Conservation (phyloP, 768 basidiomycete genomes). For the Aureoboletus auriporus region DNA sequence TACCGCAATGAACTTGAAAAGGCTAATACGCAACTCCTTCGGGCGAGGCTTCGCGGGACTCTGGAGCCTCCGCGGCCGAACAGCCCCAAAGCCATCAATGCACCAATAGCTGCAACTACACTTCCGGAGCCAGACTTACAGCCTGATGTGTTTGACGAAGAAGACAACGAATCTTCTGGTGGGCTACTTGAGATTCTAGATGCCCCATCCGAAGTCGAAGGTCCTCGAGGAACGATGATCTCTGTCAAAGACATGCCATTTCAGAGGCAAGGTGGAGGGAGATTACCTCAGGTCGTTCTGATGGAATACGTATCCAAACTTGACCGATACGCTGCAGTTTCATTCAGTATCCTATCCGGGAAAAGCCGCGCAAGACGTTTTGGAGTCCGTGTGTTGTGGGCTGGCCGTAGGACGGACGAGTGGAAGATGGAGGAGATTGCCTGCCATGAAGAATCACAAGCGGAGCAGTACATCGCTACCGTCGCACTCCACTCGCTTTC, state of each 20-base stretch:
- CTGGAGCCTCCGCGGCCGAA: neutral
- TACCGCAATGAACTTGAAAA: slow-evolving; percentile 54
- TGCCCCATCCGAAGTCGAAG: slow-evolving; percentile 53
- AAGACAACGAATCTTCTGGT: slow-evolving; percentile 44
- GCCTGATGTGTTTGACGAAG: slow-evolving; percentile 52
- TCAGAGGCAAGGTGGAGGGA: slow-evolving; percentile 81
- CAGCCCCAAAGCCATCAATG: neutral
- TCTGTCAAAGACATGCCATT: slow-evolving; percentile 67
- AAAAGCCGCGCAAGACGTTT: slow-evolving; percentile 73
- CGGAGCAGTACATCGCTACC: slow-evolving; percentile 87
- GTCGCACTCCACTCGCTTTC: slow-evolving; percentile 79
- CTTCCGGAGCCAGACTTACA: neutral
- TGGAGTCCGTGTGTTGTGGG: slow-evolving; percentile 71
- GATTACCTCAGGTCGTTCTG: slow-evolving; percentile 73
- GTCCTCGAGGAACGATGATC: slow-evolving; percentile 49
- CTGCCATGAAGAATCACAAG: slow-evolving; percentile 73
- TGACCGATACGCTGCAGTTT: slow-evolving; percentile 73
- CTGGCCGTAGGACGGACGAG: slow-evolving; percentile 49
- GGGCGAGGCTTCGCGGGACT: slow-evolving; percentile 37
- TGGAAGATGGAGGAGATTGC: slow-evolving; percentile 87
- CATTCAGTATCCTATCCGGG: slow-evolving; percentile 63
- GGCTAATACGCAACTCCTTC: slow-evolving; percentile 40
- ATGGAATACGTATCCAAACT: slow-evolving; percentile 61
- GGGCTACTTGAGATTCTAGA: slow-evolving; percentile 78
- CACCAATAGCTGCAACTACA: neutral